phyloP scores from a whole-genome alignment of 371 early-diverging fungal genomes.

The Mortierella sp. region DNA sequence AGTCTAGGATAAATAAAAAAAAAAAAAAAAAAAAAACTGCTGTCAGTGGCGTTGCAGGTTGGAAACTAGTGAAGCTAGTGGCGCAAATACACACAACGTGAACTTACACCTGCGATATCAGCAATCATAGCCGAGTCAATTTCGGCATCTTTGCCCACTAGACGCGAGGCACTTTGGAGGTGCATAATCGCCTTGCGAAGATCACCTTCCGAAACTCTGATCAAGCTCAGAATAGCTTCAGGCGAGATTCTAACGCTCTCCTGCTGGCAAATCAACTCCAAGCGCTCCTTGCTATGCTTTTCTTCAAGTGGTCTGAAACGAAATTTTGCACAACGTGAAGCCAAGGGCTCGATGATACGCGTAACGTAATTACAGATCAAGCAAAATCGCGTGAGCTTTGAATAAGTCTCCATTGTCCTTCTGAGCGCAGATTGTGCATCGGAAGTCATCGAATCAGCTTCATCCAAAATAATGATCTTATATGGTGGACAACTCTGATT shows the following conservation, averaged over 20 bases:
- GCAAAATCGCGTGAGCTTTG: conserved; percentile 97
- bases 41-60: neutral
- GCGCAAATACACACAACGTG: no score
- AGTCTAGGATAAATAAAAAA: conserved; percentile 52
- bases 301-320: conserved; percentile 88
- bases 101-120: conserved; percentile 86
- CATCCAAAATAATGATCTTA: conserved; percentile 99
- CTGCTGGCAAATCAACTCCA: conserved; percentile 73
- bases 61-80: neutral
- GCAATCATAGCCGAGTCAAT: conserved; percentile 72
- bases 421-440: conserved; percentile 99
- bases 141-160: conserved; percentile 61
- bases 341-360: conserved; percentile 96
- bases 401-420: conserved; percentile 99
- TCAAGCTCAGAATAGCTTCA: conserved; percentile 80
- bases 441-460: conserved; percentile 99
- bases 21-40: neutral
- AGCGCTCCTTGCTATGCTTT: conserved; percentile 64
- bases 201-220: conserved; percentile 89
- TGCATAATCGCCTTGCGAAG: conserved; percentile 93
- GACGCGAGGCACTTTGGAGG: conserved; percentile 86
- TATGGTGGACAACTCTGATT: conserved; percentile 82
- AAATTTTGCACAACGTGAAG: conserved; percentile 97
- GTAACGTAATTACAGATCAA: conserved; percentile 98
- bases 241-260: conserved; percentile 72